Percentiles rank a stretch among this genome's conserved stretches.
Evolutionary conservation across 2,329 filamentous ascomycete genomes (phyloP).

Genomic region (Ploettnerulaceae sp.): DNA sequence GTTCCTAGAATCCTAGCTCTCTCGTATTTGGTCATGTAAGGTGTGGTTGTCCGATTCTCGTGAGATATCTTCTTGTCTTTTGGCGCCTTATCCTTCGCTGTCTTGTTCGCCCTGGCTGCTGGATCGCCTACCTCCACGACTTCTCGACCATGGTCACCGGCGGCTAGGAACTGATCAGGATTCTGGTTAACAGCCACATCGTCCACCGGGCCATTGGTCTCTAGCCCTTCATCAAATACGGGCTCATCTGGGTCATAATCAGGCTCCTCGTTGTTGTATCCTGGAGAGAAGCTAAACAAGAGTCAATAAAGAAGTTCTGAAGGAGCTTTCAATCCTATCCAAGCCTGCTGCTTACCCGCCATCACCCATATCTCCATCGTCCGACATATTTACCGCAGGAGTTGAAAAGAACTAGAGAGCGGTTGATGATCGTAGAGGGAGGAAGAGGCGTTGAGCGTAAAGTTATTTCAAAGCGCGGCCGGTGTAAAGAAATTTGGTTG

Average conservation of each 20-base stretch:
- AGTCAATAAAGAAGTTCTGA: not conserved
- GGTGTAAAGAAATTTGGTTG: slow-evolving; percentile 1
- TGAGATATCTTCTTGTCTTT: slow-evolving; percentile 87
- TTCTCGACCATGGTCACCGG: slow-evolving; percentile 42
- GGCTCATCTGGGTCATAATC: slow-evolving; percentile 54
- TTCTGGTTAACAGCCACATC: slow-evolving; percentile 51
- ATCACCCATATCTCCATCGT: slow-evolving; percentile 16
- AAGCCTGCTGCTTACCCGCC: slow-evolving; percentile 12
- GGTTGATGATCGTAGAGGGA: not conserved
- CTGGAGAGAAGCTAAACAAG: slow-evolving; percentile 16
- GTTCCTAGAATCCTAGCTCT: slow-evolving; percentile 89
- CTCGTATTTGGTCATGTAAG: slow-evolving; percentile 99
- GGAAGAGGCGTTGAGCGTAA: not conserved
- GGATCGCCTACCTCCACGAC: slow-evolving; percentile 45
- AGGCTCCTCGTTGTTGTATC: slow-evolving; percentile 62
- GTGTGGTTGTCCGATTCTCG: slow-evolving; percentile 84
- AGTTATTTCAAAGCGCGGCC: not conserved
- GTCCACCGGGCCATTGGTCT: slow-evolving; percentile 47
- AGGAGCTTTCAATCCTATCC: not conserved
- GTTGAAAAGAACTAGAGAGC: not conserved
- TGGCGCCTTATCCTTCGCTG: slow-evolving; percentile 50
- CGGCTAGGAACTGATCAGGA: slow-evolving; percentile 42
- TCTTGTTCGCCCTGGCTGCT: slow-evolving; percentile 52
- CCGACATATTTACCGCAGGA: slow-evolving; percentile 14
- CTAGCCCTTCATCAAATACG: slow-evolving; percentile 49